These are phyloP conservation scores for Sugiyamaella neomexicana DNA, from an alignment of 1,139 yeast species.

Conservation along the genomic window DNA sequence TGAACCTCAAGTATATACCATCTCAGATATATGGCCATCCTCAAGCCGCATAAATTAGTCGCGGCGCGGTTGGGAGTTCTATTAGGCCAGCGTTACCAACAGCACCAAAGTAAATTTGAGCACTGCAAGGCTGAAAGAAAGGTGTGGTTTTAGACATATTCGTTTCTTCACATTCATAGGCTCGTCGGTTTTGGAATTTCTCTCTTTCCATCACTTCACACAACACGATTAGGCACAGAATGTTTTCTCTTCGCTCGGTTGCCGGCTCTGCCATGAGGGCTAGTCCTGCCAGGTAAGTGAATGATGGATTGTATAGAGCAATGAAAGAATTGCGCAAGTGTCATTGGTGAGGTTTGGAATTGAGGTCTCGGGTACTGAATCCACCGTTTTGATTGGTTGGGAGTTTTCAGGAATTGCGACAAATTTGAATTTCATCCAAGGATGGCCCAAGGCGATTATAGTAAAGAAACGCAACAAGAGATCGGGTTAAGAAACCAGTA, in stretches of 20 bases:
- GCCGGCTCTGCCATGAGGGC: slow-evolving; percentile 31
- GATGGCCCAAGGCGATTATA: not conserved
- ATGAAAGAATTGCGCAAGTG: not conserved
- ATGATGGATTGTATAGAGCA: not conserved
- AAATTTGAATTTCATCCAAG: slow-evolving; percentile 1
- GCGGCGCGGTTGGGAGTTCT: slow-evolving; percentile 1
- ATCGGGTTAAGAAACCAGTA: not conserved
- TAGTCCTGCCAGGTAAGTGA: slow-evolving; percentile 29
- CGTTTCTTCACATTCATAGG: slow-evolving; percentile 10
- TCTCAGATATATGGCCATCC: not conserved
- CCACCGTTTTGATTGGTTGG: slow-evolving; percentile 18
- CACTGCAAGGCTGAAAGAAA: not conserved
- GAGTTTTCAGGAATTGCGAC: slow-evolving; percentile 10
- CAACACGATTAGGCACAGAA: slow-evolving; percentile 13
- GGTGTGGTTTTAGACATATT: slow-evolving; percentile 2
- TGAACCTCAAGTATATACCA: too few relatives aligned
- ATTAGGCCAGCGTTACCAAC: not conserved
- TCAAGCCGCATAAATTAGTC: not conserved
- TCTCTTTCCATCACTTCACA: slow-evolving; percentile 1
- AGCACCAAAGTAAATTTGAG: not conserved
- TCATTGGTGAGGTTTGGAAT: not conserved
- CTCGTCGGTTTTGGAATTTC: slow-evolving; percentile 2
- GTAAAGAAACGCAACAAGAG: not conserved
- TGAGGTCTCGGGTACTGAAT: slow-evolving; percentile 11
- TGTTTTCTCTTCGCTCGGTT: slow-evolving; percentile 37